Base-by-base conservation (phyloP, 2,329 filamentous ascomycete species). In the Pestalotiopsis sp. region DNA sequence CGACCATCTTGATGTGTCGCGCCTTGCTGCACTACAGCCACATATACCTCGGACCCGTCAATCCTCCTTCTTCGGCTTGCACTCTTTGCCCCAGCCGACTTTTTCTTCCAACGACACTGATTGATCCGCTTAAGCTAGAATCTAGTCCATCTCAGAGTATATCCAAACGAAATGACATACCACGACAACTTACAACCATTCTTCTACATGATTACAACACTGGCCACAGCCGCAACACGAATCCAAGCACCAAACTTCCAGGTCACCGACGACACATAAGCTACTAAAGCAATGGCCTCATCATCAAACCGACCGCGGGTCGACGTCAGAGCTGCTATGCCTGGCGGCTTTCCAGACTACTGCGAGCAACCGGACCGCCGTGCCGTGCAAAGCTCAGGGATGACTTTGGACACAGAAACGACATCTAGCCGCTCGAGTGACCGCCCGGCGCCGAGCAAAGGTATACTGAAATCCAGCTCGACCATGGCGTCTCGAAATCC, bases 391-490 rank as follows among this genome's bases (percentile, higher is more conserved):
- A 45, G 70, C 68, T 62, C 71, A 72, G 65, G 69, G 64, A 64
- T 74, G 75, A 67, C 69, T 71, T 62, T 71, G 70, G 57, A 74
- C 39, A 72, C 74, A 64, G 75, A 77, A 36, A 74, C 72, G 41
- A 72, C 74, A 27, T 74, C 73, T 66, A 74, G 70, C 66, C 69
- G 71, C 59, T 66, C 71, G n/a, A 67, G 70, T 55, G 71, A 71
- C 45, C 68, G 69, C 63, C 69, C 74, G 4, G 72, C 70, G 23
- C 74, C 74, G 27, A 73, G 72, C 27, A 76, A 65, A 68, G 73
- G 76, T 4, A 78, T 78, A 31, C 69, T 78, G 14, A 78, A 78
- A 71, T 20, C 68, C 67, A 31, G 65, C 63, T 58, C 67, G 67
- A 11, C 71, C 64, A 62, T 68, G 67, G 66, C 65, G 49, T 69